phyloP scores from a whole-genome alignment of 176 grass and related monocot species.

The Cenchrus fungigraminus region DNA sequence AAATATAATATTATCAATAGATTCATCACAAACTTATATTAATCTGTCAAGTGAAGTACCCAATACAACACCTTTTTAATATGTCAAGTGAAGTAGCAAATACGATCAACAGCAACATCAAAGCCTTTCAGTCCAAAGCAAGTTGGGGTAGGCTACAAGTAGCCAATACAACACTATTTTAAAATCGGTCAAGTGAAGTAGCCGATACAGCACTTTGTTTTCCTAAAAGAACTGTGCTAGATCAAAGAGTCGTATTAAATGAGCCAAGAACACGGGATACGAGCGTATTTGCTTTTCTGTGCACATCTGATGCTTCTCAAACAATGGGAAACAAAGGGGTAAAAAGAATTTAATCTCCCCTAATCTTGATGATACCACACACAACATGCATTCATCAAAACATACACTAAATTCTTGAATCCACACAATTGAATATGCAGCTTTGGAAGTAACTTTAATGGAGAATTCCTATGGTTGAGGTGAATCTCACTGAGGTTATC shows the following conservation, averaged over 20 bases:
- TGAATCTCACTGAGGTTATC: background rate
- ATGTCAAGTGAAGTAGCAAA: background rate
- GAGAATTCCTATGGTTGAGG: background rate
- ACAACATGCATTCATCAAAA: constrained; percentile 6
- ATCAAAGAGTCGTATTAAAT: constrained; percentile 1
- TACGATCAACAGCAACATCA: too few relatives aligned
- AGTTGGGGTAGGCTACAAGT: too few relatives aligned
- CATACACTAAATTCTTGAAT: background rate
- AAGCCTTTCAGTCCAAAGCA: too few relatives aligned
- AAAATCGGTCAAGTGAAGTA: background rate
- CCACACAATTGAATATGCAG: background rate
- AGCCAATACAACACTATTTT: background rate
- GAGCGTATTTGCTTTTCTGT: background rate
- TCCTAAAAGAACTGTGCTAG: background rate
- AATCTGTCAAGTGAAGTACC: background rate
- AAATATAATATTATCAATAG: background rate
- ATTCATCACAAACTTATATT: constrained; percentile 4
- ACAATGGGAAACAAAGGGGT: background rate
- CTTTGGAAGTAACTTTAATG: background rate
- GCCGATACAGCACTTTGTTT: background rate
- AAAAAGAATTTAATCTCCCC: background rate
- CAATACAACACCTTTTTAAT: background rate
- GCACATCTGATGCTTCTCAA: background rate
- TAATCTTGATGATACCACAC: background rate
- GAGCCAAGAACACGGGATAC: background rate